phyloP scores from a whole-genome alignment of 805 yeast genomes.

The Monosporozyma unispora region DNA sequence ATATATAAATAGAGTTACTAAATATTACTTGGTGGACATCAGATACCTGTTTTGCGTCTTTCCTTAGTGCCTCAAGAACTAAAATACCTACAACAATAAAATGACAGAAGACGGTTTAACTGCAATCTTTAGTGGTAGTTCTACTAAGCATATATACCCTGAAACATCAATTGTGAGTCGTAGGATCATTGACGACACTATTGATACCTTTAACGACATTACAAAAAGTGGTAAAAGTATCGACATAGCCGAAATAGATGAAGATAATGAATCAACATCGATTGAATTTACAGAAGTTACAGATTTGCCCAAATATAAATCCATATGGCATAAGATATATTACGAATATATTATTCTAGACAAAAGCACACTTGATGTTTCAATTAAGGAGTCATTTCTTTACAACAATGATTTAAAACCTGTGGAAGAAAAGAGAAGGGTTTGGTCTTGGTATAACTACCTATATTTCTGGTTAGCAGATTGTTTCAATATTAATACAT shows the following conservation, averaged over 20 bases:
- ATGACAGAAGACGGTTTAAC: conserved; percentile 12
- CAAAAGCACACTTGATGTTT: conserved; percentile 27
- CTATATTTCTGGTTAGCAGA: conserved; percentile 84
- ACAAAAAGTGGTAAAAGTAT: neutral
- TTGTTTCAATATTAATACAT: conserved; percentile 81
- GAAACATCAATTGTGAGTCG: conserved; percentile 5
- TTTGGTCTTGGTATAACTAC: conserved; percentile 79
- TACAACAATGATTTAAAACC: conserved; percentile 74
- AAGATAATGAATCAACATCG: neutral
- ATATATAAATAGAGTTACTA: too few species aligned
- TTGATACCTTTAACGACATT: too few species aligned
- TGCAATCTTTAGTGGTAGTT: conserved; percentile 12
- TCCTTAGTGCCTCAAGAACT: too few species aligned
- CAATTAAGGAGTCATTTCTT: conserved; percentile 37
- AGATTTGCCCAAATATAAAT: neutral
- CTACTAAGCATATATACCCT: conserved; percentile 2
- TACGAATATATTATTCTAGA: conserved; percentile 8
- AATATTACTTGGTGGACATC: too few species aligned
- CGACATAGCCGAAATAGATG: neutral
- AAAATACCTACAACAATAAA: neutral
- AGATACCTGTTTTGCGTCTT: too few species aligned
- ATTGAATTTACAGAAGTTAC: neutral
- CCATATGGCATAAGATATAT: conserved; percentile 6
- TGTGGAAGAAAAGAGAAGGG: conserved; percentile 61
- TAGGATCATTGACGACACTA: neutral